Evolutionary conservation across 163 green algal species (phyloP), one percentile per base, ranked within the genome.

Genomic region (Picocystis sp.): DNA sequence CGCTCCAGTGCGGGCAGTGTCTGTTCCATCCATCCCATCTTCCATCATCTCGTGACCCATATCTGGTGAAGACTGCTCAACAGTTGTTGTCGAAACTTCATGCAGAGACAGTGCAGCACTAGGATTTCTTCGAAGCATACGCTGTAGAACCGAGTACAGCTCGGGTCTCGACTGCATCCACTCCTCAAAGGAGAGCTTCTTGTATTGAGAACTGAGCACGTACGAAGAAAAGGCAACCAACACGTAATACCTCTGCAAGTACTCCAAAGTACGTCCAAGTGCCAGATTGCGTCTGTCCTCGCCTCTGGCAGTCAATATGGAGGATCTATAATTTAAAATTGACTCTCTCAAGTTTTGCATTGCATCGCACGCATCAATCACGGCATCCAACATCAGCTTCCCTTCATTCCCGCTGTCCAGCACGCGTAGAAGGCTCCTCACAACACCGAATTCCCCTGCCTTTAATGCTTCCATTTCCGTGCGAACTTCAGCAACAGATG

Each of bases 171-270:
- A 57, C 0, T 54, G 55, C 57, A 78, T 79, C 77, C 81, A 94
- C 23, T 72, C 60, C n/a, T 72, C 68, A 59, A 94, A 94, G 22
- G 55, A 64, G 3, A 24, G 3, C 1, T 78, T 73, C 47, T 73
- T 60, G 47, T 85, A 89, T 53, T 59, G 47, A 22, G 69, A 51
- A 24, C 69, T 78, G 19, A 64, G 63, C 11, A 96, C 60, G 71
- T 92, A 95, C 22, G 71, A 67, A 24, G 79, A 61, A 64, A 94
- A 96, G 33, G 68, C 70, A 38, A 96, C 81, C 13, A 96, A 73
- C 50, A 86, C 75, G 71, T 81, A 94, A 71, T 96, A 96, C 12
- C 87, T 72, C 72, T 96, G 84, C 56, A 96, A 66, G 68, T 96
- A 95, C 69, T 95, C 87, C 61, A 83, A 44, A 43, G 64, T 81